A percentile compares a stretch with the other conserved stretches of the same genome.
These are phyloP conservation scores for Penicillium goetzii DNA, from an alignment of 495 filamentous ascomycete species.

Conservation along the genomic window DNA sequence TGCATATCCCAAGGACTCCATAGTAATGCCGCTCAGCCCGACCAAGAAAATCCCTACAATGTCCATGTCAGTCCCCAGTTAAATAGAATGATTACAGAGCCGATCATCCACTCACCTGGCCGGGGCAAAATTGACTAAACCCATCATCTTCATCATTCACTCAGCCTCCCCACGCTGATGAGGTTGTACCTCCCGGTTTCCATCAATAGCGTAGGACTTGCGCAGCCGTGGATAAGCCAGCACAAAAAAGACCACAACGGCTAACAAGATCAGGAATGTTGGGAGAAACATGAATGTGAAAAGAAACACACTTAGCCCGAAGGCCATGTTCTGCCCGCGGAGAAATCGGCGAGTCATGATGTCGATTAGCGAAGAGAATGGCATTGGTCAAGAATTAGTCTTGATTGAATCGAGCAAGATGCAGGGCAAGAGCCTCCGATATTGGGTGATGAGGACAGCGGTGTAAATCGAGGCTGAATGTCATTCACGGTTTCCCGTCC, in stretches of 20 bases:
- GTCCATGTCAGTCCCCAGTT: neutral
- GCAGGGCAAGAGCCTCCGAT: no score
- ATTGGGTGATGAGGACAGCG: no score
- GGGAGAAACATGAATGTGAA: constrained; percentile 49
- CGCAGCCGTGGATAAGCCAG: constrained; percentile 39
- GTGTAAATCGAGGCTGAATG: neutral
- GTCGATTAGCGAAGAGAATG: constrained; percentile 21
- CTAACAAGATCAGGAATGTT: constrained; percentile 42
- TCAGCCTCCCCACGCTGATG: neutral
- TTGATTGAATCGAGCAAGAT: neutral
- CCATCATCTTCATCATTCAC: neutral
- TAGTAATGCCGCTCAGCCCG: constrained; percentile 1
- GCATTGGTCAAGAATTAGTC: constrained; percentile 10
- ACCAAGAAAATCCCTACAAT: neutral
- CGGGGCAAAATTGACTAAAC: neutral
- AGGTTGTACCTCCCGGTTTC: neutral
- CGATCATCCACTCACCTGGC: neutral
- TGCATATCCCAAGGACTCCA: constrained; percentile 6
- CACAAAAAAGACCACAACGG: constrained; percentile 42
- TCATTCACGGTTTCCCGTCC: no score
- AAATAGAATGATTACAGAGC: neutral
- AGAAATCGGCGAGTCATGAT: constrained; percentile 41
- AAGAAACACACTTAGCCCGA: constrained; percentile 43
- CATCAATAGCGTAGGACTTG: constrained; percentile 20
- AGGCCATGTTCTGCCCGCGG: constrained; percentile 35